These are phyloP conservation scores for Dysphania ambrosioides DNA, from an alignment of 148 eudicot species.

Conservation along the genomic window DNA sequence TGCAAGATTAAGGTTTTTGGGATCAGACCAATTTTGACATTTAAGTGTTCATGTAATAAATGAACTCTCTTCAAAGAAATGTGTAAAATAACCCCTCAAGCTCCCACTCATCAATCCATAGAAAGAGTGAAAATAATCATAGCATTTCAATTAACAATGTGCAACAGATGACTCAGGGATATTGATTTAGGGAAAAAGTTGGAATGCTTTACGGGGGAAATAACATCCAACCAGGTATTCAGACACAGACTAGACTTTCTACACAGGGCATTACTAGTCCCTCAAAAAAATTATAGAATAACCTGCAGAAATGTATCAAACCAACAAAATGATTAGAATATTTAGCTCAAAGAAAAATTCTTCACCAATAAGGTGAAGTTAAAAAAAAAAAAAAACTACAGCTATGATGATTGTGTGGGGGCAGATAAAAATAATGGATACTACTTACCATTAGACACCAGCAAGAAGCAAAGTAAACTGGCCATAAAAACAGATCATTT, in stretches of 20 bases:
- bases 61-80: no score
- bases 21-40: not conserved
- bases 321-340: not conserved
- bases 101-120: not conserved
- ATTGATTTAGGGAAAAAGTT: no score
- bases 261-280: not conserved
- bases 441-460: not conserved
- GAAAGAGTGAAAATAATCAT: no score
- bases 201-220: no score
- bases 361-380: no score
- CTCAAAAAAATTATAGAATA: not conserved
- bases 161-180: no score
- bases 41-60: not conserved
- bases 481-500: conserved; percentile 18
- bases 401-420: not conserved
- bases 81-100: not conserved
- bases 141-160: no score
- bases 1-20: not conserved
- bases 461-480: conserved; percentile 16
- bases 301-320: not conserved
- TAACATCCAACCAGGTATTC: no score
- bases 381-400: no score
- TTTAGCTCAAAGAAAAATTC: not conserved
- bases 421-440: not conserved
- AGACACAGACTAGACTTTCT: no score